Evolutionary conservation across 2,329 filamentous ascomycete species (phyloP), one percentile per base, ranked within the genome.

Genomic region (Colletotrichum higginsianum): DNA sequence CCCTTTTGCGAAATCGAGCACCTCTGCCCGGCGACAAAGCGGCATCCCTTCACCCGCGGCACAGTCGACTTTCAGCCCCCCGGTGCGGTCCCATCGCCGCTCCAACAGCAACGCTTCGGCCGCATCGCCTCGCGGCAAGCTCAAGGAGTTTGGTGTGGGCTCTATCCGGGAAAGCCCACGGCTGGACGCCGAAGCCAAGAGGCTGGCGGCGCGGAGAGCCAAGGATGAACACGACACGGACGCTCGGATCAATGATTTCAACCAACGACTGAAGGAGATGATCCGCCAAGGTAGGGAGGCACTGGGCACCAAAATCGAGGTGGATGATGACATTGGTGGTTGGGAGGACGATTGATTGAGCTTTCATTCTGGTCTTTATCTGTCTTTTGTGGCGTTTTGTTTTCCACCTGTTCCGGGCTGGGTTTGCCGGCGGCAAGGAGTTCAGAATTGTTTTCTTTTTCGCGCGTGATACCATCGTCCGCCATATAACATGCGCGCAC

Each of bases 281-380:
- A 97, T 99, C 66, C 88, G 91, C 2, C 92, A 98, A 81, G 96
- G 95, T 0, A 92, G 92, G 76, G 93, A 96, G 80, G 96, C 96
- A 2, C 83, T 99, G 21, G 95, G 92, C 2, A 93, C 93, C 23
- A 92, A 85, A 50, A 85, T 94, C 61, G 91, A 93, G 78, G 86
- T 94, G 53, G 87, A 89, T 49, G 82, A 83, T 35, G 79, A 82
- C 47, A 83, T 79, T 21, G 78, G 76, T 21, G 74, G 75, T 0
- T 86, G 84, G 82, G 84, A 85, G 62, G 85, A 83, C 53, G 84
- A 85, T 47, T 66, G 40, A 67, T 47, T 35, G 47, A 13, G 56
- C 2, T 42, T 65, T 73, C 60, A 21, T 5, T 56, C 11, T 46
- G 44, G 18, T 46, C 2, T 9, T n/a, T 3, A 18, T n/a, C n/a